A percentile compares a stretch with the other conserved stretches of the same genome.
phyloP scores from a whole-genome alignment of 108 stramenopile species.

The Discostella stelligeroides region DNA sequence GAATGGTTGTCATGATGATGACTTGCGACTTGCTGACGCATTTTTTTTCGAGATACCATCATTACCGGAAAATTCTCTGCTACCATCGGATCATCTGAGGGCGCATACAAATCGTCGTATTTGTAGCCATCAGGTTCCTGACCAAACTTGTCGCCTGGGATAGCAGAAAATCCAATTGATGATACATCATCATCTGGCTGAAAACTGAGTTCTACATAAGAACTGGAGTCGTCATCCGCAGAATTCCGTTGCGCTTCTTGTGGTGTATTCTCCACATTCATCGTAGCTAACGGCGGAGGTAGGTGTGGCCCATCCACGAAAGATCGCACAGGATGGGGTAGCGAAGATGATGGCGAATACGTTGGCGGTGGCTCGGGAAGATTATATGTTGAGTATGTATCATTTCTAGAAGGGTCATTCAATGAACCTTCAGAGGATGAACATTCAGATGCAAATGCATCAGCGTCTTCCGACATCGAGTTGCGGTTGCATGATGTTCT shows the following conservation, averaged over 20 bases:
- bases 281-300: neutral
- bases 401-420: no score
- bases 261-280: neutral
- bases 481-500: no score
- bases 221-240: constrained; percentile 8
- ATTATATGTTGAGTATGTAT: no score
- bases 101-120: constrained; percentile 31
- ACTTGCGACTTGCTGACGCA: neutral
- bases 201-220: constrained; percentile 15
- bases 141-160: neutral
- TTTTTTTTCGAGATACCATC: neutral
- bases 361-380: no score
- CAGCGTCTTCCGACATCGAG: no score
- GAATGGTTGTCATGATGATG: neutral
- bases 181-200: constrained; percentile 41
- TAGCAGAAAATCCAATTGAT: constrained; percentile 12
- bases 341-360: no score
- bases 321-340: no score
- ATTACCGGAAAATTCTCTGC: neutral
- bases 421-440: no score
- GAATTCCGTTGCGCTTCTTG: neutral
- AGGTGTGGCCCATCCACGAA: no score
- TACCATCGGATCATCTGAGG: neutral
- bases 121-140: constrained; percentile 46
- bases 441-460: no score